Conservation (phyloP, 371 early-diverging fungal genomes). For the Capniomyces stellatus region DNA sequence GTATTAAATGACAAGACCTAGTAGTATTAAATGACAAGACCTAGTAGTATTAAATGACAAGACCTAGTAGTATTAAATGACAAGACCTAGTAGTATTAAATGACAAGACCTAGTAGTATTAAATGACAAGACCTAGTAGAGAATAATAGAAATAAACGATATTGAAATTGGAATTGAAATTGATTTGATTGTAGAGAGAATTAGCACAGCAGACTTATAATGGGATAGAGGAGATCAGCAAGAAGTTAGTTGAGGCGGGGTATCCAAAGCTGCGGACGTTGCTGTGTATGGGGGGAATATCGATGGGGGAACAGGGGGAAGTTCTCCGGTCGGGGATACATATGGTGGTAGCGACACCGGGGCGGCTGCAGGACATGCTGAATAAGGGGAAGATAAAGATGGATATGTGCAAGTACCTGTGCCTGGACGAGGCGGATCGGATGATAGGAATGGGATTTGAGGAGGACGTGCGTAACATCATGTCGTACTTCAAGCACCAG, state of each 20-base stretch:
- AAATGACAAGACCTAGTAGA: too few relatives aligned
- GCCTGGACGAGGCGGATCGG: conserved; percentile 93
- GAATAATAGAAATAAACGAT: background rate
- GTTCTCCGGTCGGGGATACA: conserved; percentile 79
- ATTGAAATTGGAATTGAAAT: background rate
- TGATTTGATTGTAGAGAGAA: conserved; percentile 47
- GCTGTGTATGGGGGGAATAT: conserved; percentile 89
- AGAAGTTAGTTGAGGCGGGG: conserved; percentile 38
- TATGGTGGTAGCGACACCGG: conserved; percentile 94
- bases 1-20: too few relatives aligned
- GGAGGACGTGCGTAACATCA: conserved; percentile 71
- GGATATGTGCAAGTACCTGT: conserved; percentile 46
- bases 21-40: too few relatives aligned
- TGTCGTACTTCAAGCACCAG: conserved; percentile 80
- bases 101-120: too few relatives aligned
- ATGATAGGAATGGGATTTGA: conserved; percentile 94
- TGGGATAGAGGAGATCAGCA: conserved; percentile 46
- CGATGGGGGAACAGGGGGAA: conserved; percentile 71
- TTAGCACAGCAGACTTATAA: conserved; percentile 70
- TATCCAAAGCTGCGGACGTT: conserved; percentile 61
- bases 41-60: too few relatives aligned
- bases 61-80: too few relatives aligned
- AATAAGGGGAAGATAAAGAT: conserved; percentile 65
- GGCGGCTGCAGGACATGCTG: conserved; percentile 88
- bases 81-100: too few relatives aligned